Base-by-base conservation (phyloP, 495 filamentous ascomycete species). In the Mytilinidion resinicola region DNA sequence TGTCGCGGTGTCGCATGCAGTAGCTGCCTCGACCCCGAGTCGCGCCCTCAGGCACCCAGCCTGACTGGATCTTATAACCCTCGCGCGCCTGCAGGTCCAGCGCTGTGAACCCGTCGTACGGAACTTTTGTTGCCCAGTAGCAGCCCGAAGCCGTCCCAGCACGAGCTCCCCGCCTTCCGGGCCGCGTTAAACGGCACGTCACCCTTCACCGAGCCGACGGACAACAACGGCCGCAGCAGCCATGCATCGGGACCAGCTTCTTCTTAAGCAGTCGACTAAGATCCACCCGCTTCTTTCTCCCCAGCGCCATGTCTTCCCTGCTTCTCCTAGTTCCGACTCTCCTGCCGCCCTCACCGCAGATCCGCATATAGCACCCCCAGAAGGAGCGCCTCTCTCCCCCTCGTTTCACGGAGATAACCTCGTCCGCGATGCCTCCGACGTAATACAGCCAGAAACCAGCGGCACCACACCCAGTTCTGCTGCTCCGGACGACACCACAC, bases 211-310 rank as follows among this genome's bases (percentile, higher is more conserved):
- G 42, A 20, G 21, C 49, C 51, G 49, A 19, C 35, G 41, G 12
- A 25, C 9, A 47, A 51, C 37, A 51, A 55, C 51, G 53, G 54
- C 25, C 44, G 41, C 51, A 21, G 50, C 56, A 57, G 62, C 62
- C 59, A 66, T 66, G 59, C 10, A 49, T 34, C 38, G 43, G 49
- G 53, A 43, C 14, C 43, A 21, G 15, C 44, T 37, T 35, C 43
- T 49, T 25, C 52, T 52, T 36, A 51, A 47, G 50, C 50, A 49
- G 15, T 25, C 62, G 19, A 65, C 53, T 15, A 56, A 56, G 53
- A 62, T 66, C 38, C 58, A 65, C 35, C 62, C 62, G 46, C 36
- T 65, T 6, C 44, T 60, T 7, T 62, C 59, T 52, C 63, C 63
- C 53, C 55, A 59, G 11, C 39, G 43, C 39, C 41, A 56, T 36